These are phyloP conservation scores for Capronia coronata DNA, from an alignment of 2,329 filamentous ascomycete species.

Conservation along the genomic window DNA sequence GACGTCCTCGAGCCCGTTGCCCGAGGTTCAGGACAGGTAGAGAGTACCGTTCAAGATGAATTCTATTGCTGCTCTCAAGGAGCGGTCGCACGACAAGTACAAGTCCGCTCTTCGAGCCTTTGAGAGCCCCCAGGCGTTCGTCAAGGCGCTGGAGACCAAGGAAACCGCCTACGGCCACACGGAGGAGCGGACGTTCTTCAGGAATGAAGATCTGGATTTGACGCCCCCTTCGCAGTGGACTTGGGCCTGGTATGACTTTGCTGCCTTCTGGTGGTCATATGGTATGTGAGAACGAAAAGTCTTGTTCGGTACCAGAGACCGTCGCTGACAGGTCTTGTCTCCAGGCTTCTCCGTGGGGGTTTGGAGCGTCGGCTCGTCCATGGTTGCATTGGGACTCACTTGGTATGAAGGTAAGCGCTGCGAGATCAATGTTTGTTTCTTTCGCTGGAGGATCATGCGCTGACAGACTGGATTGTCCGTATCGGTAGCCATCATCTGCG, in stretches of 20 bases:
- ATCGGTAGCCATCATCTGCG: conserved; percentile 64
- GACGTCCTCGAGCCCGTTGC: conserved; percentile 2
- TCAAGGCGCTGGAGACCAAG: neutral
- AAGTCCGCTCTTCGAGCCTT: conserved; percentile 12
- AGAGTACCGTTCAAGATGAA: no score
- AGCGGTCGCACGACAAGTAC: conserved; percentile 12
- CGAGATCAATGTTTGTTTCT: neutral
- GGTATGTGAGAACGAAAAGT: conserved; percentile 26
- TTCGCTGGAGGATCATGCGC: neutral
- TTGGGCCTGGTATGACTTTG: conserved; percentile 3
- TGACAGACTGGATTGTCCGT: neutral
- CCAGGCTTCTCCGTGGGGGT: conserved; percentile 6
- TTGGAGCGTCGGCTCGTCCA: conserved; percentile 31
- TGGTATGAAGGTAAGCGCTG: conserved; percentile 63
- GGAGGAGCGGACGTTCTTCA: neutral
- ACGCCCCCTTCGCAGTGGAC: neutral
- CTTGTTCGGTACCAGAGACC: neutral
- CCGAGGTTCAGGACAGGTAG: no score
- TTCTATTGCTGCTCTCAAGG: no score
- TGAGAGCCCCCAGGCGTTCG: neutral
- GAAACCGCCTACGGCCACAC: neutral
- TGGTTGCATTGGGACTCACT: conserved; percentile 54
- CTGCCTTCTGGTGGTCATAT: conserved; percentile 3
- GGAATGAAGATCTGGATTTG: conserved; percentile 6
- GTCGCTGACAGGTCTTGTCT: conserved; percentile 39